Conservation (phyloP, 2,329 filamentous ascomycete genomes). For the Fusarium duplospermum region DNA sequence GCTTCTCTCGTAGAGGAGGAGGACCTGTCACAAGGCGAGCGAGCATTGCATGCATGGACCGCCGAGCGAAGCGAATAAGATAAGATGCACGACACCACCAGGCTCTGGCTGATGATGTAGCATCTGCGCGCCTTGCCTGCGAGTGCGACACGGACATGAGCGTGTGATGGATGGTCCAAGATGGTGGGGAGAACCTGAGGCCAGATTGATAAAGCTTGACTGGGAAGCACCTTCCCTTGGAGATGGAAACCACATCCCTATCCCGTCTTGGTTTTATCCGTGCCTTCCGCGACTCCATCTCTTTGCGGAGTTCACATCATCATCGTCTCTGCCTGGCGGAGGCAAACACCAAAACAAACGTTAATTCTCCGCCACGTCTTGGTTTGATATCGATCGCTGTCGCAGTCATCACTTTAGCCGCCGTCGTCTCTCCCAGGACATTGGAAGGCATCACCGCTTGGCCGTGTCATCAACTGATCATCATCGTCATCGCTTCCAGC, state of each 20-base stretch:
- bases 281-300: slow-evolving; percentile 13
- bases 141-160: slow-evolving; percentile 23
- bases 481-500: slow-evolving; percentile 29
- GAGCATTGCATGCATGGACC: slow-evolving; percentile 36
- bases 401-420: neutral
- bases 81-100: slow-evolving; percentile 36
- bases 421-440: slow-evolving; percentile 1
- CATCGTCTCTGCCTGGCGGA: slow-evolving; percentile 2
- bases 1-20: slow-evolving; percentile 10
- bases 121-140: slow-evolving; percentile 15
- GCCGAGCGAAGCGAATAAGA: slow-evolving; percentile 35
- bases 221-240: slow-evolving; percentile 17
- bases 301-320: slow-evolving; percentile 23
- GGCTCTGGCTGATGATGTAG: slow-evolving; percentile 36
- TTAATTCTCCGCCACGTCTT: slow-evolving; percentile 1
- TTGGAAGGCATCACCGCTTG: slow-evolving; percentile 9
- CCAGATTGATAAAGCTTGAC: slow-evolving; percentile 31
- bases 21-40: slow-evolving; percentile 40
- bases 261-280: slow-evolving; percentile 3
- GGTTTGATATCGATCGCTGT: neutral
- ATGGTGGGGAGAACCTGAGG: slow-evolving; percentile 40
- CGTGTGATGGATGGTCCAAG: slow-evolving; percentile 30
- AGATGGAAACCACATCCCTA: neutral
- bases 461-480: slow-evolving; percentile 18
- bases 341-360: slow-evolving; percentile 4